Evolutionary conservation across 768 basidiomycete genomes (phyloP).

Genomic region (Melanogaster broomeanus): DNA sequence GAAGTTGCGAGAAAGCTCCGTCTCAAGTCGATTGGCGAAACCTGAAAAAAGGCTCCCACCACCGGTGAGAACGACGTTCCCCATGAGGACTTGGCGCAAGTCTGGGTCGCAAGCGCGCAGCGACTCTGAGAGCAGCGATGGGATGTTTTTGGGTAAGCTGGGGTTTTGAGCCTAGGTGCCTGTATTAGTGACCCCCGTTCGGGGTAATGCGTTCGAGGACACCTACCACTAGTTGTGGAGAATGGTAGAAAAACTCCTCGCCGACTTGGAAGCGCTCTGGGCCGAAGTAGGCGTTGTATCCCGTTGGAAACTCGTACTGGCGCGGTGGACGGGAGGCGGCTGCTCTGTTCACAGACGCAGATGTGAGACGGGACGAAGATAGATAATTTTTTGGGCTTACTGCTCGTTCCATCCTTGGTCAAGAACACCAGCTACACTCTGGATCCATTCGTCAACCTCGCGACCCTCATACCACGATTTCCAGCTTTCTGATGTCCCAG

Average conservation of each 20-base stretch:
- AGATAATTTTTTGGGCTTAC: conserved; percentile 41
- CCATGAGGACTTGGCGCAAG: conserved; percentile 83
- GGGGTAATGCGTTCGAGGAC: neutral
- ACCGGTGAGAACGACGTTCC: conserved; percentile 95
- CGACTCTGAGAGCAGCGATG: conserved; percentile 73
- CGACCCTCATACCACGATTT: conserved; percentile 72
- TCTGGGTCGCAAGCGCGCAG: conserved; percentile 89
- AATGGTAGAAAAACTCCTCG: conserved; percentile 87
- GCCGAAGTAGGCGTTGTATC: conserved; percentile 84
- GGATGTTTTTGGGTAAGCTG: conserved; percentile 73
- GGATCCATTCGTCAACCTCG: conserved; percentile 94
- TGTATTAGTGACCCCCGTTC: conserved; percentile 9
- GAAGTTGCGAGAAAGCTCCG: conserved; percentile 74
- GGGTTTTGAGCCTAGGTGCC: conserved; percentile 50
- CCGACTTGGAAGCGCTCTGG: conserved; percentile 80
- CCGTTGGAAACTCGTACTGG: conserved; percentile 95
- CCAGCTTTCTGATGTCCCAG: conserved; percentile 82
- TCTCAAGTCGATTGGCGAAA: conserved; percentile 77
- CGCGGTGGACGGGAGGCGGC: conserved; percentile 57
- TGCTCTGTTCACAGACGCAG: conserved; percentile 39
- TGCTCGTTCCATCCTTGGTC: conserved; percentile 90
- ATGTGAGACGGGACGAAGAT: neutral
- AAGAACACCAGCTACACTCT: conserved; percentile 82
- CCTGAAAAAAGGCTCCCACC: conserved; percentile 88
- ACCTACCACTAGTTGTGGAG: conserved; percentile 53